Evolutionary conservation across 352 stramenopile species (phyloP).

Genomic region (Albugo laibachii): DNA sequence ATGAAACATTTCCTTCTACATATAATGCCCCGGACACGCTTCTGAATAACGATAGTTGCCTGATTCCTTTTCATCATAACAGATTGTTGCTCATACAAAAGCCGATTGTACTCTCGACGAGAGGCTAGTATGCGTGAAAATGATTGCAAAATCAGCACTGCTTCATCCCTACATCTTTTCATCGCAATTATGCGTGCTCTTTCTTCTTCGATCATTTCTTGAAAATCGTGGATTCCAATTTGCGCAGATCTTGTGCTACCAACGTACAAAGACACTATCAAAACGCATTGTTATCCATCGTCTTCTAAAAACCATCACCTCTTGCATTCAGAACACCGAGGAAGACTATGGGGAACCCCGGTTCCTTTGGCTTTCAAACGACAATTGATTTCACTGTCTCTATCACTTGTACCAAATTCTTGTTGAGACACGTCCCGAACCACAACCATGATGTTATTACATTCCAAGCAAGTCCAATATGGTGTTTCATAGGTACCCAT

Average conservation of each 20-base stretch:
- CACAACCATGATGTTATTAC: constrained; percentile 63
- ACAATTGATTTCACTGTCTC: constrained; percentile 3
- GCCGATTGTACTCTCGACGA: constrained; percentile 24
- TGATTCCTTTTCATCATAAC: constrained; percentile 27
- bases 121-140: constrained; percentile 43
- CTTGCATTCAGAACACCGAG: constrained; percentile 34
- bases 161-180: constrained; percentile 24
- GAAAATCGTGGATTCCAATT: constrained; percentile 45
- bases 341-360: constrained; percentile 30
- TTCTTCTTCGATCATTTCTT: constrained; percentile 54
- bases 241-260: constrained; percentile 28
- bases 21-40: constrained; percentile 34
- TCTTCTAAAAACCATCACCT: constrained; percentile 4
- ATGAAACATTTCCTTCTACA: constrained; percentile 26
- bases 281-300: not conserved
- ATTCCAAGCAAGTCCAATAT: constrained; percentile 57
- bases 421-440: constrained; percentile 22
- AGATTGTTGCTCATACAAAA: constrained; percentile 12
- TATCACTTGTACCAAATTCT: too few relatives aligned
- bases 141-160: constrained; percentile 30
- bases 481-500: constrained; percentile 16
- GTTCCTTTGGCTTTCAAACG: constrained; percentile 2
- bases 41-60: constrained; percentile 33
- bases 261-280: not conserved
- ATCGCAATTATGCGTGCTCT: constrained; percentile 38